Evolutionary conservation across 2,329 filamentous ascomycete species (phyloP).

Genomic region (Xylariomycetidae sp.): DNA sequence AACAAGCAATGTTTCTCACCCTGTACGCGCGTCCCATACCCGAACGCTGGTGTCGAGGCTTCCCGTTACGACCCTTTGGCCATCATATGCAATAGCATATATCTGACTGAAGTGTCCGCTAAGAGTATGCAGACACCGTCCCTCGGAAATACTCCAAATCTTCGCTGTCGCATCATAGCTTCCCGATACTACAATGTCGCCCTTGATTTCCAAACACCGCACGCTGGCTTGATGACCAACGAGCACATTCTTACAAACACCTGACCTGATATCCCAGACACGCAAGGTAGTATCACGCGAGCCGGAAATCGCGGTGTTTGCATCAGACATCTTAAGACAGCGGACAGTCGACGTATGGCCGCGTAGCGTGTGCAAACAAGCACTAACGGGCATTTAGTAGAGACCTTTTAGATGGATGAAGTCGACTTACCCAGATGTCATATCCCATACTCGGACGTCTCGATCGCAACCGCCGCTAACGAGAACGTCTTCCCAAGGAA

Average conservation of each 20-base stretch:
- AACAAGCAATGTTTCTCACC: slow-evolving; percentile 53
- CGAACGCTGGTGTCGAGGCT: slow-evolving; percentile 94
- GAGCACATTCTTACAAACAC: slow-evolving; percentile 84
- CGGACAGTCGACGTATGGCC: slow-evolving; percentile 96
- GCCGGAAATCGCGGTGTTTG: slow-evolving; percentile 90
- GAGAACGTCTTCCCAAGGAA: slow-evolving; percentile 91
- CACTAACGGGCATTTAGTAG: slow-evolving; percentile 43
- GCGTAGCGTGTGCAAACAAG: slow-evolving; percentile 75
- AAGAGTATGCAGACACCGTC: slow-evolving; percentile 83
- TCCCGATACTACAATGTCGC: slow-evolving; percentile 94
- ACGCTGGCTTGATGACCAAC: slow-evolving; percentile 95
- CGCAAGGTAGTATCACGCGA: slow-evolving; percentile 91
- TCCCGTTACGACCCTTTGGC: slow-evolving; percentile 86
- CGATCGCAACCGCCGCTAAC: slow-evolving; percentile 96
- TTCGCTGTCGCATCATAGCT: slow-evolving; percentile 96
- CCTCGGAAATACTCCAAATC: slow-evolving; percentile 97
- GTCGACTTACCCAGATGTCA: slow-evolving; percentile 75
- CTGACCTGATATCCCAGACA: slow-evolving; percentile 89
- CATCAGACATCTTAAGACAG: slow-evolving; percentile 95
- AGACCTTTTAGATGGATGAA: background rate
- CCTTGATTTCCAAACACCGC: slow-evolving; percentile 90
- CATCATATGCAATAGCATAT: slow-evolving; percentile 97
- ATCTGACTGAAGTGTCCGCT: slow-evolving; percentile 98
- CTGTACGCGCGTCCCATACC: slow-evolving; percentile 90
- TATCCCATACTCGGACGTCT: slow-evolving; percentile 95